phyloP scores from a whole-genome alignment of 169 alveolate species.

The Plasmodium gallinaceum region DNA sequence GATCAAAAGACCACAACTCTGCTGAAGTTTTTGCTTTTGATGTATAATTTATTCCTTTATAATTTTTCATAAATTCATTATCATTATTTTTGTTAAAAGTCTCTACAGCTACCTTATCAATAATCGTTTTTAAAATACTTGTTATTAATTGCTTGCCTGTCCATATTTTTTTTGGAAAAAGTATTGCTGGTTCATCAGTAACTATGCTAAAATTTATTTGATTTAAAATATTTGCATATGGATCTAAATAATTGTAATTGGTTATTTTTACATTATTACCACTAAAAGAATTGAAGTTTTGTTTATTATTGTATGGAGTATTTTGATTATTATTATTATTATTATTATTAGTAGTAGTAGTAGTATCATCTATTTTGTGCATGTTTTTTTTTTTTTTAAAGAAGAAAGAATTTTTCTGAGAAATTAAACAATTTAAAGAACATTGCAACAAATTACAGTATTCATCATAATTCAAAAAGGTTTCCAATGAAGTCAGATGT shows the following conservation, averaged over 20 bases:
- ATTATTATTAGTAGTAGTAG: background rate
- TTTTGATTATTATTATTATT: background rate
- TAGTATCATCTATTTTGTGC: background rate
- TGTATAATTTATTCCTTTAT: constrained; percentile 83
- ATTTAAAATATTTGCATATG: constrained; percentile 38
- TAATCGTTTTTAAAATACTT: constrained; percentile 83
- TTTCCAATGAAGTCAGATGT: constrained; percentile 94
- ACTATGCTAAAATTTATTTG: constrained; percentile 37
- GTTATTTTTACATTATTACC: constrained; percentile 17
- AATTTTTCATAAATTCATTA: constrained; percentile 77
- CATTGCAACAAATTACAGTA: constrained; percentile 90
- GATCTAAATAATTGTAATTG: constrained; percentile 47
- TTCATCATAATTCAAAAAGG: constrained; percentile 92
- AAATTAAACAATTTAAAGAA: constrained; percentile 35
- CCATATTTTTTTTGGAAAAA: constrained; percentile 95
- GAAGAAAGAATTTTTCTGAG: constrained; percentile 41
- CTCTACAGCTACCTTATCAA: constrained; percentile 84
- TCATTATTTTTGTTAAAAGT: constrained; percentile 76
- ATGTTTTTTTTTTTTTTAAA: background rate
- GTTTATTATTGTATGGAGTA: background rate
- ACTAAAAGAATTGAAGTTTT: background rate
- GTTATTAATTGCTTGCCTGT: constrained; percentile 97
- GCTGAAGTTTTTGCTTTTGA: constrained; percentile 91
- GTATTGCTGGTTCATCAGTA: constrained; percentile 93
- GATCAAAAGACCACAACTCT: constrained; percentile 91